Percentiles rank a stretch among this genome's conserved stretches.
These are phyloP conservation scores for Pseudocercospora fijiensis DNA, from an alignment of 2,329 filamentous ascomycete species.

Conservation along the genomic window DNA sequence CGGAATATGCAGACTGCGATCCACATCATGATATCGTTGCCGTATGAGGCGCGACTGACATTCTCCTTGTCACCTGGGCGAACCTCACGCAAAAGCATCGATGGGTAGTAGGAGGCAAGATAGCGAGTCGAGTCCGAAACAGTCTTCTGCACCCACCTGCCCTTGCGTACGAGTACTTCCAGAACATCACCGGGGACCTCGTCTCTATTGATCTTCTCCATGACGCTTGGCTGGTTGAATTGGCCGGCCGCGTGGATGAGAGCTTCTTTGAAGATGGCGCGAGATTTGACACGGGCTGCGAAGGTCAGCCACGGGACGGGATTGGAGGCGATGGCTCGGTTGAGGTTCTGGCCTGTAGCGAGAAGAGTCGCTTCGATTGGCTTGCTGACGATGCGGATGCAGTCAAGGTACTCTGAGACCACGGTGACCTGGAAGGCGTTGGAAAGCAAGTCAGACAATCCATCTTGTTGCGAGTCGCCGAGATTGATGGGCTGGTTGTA, in stretches of 20 bases:
- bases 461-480: conserved; percentile 40
- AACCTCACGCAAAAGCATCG: conserved; percentile 30
- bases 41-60: conserved; percentile 46
- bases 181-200: conserved; percentile 27
- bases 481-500: conserved; percentile 47
- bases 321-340: conserved; percentile 44
- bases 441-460: conserved; percentile 42
- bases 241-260: conserved; percentile 48
- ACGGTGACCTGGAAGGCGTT: conserved; percentile 45
- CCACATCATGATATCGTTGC: conserved; percentile 53
- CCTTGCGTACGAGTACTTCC: conserved; percentile 36
- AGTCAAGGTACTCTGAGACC: conserved; percentile 50
- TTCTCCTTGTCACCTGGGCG: conserved; percentile 36
- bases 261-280: conserved; percentile 48
- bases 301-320: conserved; percentile 51
- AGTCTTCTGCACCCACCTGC: conserved; percentile 33
- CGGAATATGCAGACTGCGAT: conserved; percentile 50
- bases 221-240: conserved; percentile 36
- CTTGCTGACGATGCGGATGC: conserved; percentile 44
- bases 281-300: conserved; percentile 47
- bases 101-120: conserved; percentile 41
- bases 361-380: conserved; percentile 51
- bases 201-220: conserved; percentile 27
- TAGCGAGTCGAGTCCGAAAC: conserved; percentile 31
- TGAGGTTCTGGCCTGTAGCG: conserved; percentile 49